Conservation (phyloP, 192 early-diverging fungal species). For the Gaertneriomyces sp. region DNA sequence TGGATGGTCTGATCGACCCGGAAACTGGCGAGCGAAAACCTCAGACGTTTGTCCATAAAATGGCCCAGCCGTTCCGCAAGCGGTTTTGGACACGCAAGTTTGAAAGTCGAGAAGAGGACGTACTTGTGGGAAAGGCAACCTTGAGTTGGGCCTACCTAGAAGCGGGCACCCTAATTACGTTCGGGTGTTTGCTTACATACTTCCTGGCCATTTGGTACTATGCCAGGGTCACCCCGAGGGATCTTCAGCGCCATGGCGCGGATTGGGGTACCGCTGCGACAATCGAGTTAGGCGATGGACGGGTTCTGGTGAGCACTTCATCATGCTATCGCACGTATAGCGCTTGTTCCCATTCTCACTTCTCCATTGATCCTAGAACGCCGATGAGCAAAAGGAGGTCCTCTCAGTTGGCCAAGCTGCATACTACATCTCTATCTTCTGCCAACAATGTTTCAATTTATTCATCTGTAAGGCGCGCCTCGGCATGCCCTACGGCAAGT, state of each 20-base stretch:
- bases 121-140: constrained; percentile 78
- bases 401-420: constrained; percentile 76
- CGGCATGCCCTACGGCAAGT: constrained; percentile 46
- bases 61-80: constrained; percentile 4
- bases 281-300: constrained; percentile 22
- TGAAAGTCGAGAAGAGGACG: constrained; percentile 73
- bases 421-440: constrained; percentile 74
- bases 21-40: constrained; percentile 13
- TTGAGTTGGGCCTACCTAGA: constrained; percentile 87
- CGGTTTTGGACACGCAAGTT: constrained; percentile 42
- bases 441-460: constrained; percentile 91
- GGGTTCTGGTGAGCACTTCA: constrained; percentile 23
- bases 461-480: constrained; percentile 79
- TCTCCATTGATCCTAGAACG: constrained; percentile 5
- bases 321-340: background rate
- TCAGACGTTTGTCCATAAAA: background rate
- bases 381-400: constrained; percentile 57
- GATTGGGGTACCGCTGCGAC: background rate
- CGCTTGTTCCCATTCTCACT: background rate
- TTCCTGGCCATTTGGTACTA: constrained; percentile 73
- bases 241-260: background rate
- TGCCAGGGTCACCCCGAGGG: constrained; percentile 51
- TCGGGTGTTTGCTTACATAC: constrained; percentile 69
- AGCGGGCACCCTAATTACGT: constrained; percentile 70
- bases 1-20: constrained; percentile 22